Base-by-base conservation (phyloP, 345 rosid species). In the Rhodamnia rubescens region DNA sequence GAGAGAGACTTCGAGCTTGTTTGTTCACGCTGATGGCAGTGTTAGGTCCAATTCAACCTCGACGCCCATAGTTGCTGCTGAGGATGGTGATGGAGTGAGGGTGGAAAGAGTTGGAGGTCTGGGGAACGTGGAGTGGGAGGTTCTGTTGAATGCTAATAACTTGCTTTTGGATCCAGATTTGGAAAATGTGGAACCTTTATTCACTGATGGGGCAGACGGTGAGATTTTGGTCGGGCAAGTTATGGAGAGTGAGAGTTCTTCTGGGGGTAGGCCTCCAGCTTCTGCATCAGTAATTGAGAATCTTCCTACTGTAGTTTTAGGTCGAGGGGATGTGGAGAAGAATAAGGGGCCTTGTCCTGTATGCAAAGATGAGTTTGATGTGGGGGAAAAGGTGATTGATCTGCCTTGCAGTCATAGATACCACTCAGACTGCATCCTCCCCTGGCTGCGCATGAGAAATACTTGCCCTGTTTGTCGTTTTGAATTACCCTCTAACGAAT, bases 401-500 rank as follows among this genome's bases (percentile, higher is more conserved):
- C 91, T 97, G 88, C 99, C 99, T 22, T 95, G 98, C 87, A 83
- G 85, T 56, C 99, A 97, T 88, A 83, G 90, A 86, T 97, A 94
- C 88, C 99, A 97, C 87, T 93, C 94, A 27, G 95, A 95, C 9
- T 97, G 99, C 89, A 97, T 97, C 61, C 29, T 93, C 40, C 96
- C 95, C 12, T 97, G 99, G 99, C 91, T 97, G 52, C 87, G 88
- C 69, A 93, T 95, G n/a, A 92, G 97, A 91, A 97, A 95, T 84
- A 94, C 99, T 16, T 97, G 99, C 74, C 99, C 98, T 27, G 96
- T 97, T 85, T 97, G 98, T 89, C 92, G 98, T 52, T 90, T 89
- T 85, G 98, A 97, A 91, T 87, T 97, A 88, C 98, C 96, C 84
- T 95, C 99, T 4, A 98, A 95, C 87, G 95, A 94, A 88, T 89